Conservation (phyloP, 2,329 filamentous ascomycete species). For the Pyrenophora teres region DNA sequence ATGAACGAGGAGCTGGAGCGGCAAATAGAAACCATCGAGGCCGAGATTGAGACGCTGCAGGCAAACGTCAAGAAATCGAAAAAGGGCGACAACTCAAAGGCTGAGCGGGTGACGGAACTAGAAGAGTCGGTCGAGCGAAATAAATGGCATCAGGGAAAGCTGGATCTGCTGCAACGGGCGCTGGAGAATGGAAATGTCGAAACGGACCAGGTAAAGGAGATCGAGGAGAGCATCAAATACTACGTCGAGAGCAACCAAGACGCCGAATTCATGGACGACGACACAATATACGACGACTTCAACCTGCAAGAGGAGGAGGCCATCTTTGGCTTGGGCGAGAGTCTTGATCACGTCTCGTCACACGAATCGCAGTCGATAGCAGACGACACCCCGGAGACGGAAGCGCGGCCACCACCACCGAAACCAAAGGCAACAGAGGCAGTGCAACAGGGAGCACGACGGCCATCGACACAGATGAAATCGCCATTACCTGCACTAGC, state of each 20-base stretch:
- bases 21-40: conserved; percentile 91
- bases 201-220: conserved; percentile 79
- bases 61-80: conserved; percentile 95
- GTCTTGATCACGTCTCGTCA: conserved; percentile 88
- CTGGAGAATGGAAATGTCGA: conserved; percentile 93
- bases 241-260: conserved; percentile 91
- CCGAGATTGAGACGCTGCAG: conserved; percentile 84
- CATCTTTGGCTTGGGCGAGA: conserved; percentile 76
- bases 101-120: conserved; percentile 85
- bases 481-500: conserved; percentile 92
- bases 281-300: conserved; percentile 92
- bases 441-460: conserved; percentile 61
- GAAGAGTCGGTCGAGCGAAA: conserved; percentile 84
- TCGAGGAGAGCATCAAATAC: conserved; percentile 92
- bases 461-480: conserved; percentile 88
- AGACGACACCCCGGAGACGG: conserved; percentile 73
- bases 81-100: conserved; percentile 75
- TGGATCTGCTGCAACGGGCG: conserved; percentile 87
- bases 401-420: conserved; percentile 53
- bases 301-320: conserved; percentile 92
- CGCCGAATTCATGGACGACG: conserved; percentile 90
- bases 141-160: conserved; percentile 93
- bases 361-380: conserved; percentile 93
- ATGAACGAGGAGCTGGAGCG: conserved; percentile 93
- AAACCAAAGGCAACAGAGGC: conserved; percentile 67